phyloP scores from a whole-genome alignment of 2,329 filamentous ascomycete genomes.

The Ilyonectria mors-panacis region DNA sequence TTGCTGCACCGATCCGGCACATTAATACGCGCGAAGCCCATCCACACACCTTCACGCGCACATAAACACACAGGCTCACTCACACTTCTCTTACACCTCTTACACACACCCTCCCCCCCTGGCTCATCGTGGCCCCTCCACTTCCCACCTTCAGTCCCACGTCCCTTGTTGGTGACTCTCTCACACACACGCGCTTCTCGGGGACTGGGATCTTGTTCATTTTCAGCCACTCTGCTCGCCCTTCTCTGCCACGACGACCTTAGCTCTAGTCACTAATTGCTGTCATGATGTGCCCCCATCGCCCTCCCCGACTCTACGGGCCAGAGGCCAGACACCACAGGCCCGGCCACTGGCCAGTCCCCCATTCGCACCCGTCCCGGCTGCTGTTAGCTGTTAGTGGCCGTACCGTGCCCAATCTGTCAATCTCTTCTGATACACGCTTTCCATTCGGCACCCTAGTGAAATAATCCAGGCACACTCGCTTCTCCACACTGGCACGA shows the following conservation, averaged over 20 bases:
- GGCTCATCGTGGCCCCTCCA: conserved; percentile 43
- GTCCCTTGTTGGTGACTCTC: conserved; percentile 45
- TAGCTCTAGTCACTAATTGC: conserved; percentile 26
- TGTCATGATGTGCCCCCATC: conserved; percentile 18
- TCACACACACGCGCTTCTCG: conserved; percentile 37
- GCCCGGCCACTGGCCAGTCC: conserved; percentile 2
- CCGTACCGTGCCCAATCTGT: conserved; percentile 40
- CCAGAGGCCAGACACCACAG: conserved; percentile 28
- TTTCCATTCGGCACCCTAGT: conserved; percentile 51
- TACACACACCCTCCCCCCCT: conserved; percentile 40
- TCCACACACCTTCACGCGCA: conserved; percentile 17
- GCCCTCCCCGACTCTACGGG: conserved; percentile 24
- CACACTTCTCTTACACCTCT: conserved; percentile 30
- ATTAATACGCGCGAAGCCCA: conserved; percentile 8
- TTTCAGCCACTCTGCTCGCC: conserved; percentile 41
- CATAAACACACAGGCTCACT: conserved; percentile 22
- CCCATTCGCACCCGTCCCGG: conserved; percentile 21
- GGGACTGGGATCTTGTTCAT: conserved; percentile 31
- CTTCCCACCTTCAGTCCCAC: conserved; percentile 42
- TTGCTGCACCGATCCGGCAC: conserved; percentile 12
- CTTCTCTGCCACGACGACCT: conserved; percentile 31
- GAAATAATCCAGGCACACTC: conserved; percentile 59
- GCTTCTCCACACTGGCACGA: conserved; percentile 58
- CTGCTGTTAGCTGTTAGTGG: conserved; percentile 30
- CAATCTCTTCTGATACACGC: conserved; percentile 62